Evolutionary conservation across 768 basidiomycete species (phyloP).

Genomic region (Agaricus subrufescens): DNA sequence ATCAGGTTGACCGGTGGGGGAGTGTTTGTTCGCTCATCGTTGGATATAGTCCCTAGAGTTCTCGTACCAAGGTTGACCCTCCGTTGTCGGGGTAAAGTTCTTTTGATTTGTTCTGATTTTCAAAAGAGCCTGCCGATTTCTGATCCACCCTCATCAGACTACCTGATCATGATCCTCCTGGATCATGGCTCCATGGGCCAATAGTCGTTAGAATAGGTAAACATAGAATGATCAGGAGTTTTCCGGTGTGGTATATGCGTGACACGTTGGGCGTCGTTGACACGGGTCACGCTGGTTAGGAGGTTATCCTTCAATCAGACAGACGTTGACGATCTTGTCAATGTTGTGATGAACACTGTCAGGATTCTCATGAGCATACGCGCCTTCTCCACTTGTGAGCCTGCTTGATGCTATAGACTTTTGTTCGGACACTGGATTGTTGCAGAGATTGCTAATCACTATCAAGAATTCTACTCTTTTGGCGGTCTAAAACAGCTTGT

Average conservation of each 20-base stretch:
- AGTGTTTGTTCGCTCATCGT: too few relatives aligned
- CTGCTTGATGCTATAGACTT: not conserved
- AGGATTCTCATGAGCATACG: constrained; percentile 58
- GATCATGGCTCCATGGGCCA: too few relatives aligned
- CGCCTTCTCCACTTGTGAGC: not conserved
- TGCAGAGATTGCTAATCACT: constrained; percentile 62
- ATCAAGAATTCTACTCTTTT: constrained; percentile 57
- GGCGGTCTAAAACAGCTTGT: constrained; percentile 69
- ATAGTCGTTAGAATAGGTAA: too few relatives aligned
- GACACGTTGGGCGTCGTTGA: not conserved
- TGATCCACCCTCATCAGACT: too few relatives aligned
- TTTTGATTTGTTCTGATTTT: too few relatives aligned
- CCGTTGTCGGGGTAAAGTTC: too few relatives aligned
- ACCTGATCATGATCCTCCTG: too few relatives aligned
- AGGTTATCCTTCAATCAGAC: constrained; percentile 65
- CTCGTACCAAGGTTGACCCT: too few relatives aligned
- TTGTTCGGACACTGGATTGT: constrained; percentile 84
- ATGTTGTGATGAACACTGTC: constrained; percentile 69
- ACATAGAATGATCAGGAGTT: too few relatives aligned
- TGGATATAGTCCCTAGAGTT: too few relatives aligned
- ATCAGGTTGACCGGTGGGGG: too few relatives aligned
- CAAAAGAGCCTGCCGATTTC: too few relatives aligned
- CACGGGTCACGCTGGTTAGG: constrained; percentile 27
- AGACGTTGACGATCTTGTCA: constrained; percentile 51
- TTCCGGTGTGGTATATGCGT: constrained; percentile 37